Evolutionary conservation across 192 early-diverging fungal species (phyloP).

Genomic region (Spinellus fusiger): DNA sequence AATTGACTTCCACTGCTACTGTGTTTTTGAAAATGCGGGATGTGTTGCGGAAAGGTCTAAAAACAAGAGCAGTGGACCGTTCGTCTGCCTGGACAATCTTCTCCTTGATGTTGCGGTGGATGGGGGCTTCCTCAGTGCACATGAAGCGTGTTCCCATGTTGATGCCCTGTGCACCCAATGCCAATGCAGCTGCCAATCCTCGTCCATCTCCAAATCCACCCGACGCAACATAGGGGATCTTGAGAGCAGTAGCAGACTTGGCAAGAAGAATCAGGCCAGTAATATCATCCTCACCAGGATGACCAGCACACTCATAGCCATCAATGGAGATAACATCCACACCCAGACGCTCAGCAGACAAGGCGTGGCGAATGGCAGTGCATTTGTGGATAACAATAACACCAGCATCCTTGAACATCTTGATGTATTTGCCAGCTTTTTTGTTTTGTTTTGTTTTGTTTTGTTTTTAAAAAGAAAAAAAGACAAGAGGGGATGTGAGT

Average conservation of each 20-base stretch:
- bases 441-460: background rate
- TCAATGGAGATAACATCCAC: conserved; percentile 74
- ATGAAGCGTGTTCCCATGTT: conserved; percentile 89
- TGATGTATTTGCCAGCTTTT: conserved; percentile 59
- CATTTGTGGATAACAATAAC: conserved; percentile 77
- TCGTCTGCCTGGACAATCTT: conserved; percentile 65
- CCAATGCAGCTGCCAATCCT: conserved; percentile 62
- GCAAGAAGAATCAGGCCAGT: conserved; percentile 66
- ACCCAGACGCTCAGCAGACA: conserved; percentile 55
- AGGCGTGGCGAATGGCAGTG: conserved; percentile 69
- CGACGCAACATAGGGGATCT: conserved; percentile 71
- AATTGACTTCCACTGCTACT: conserved; percentile 62
- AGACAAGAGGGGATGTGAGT: background rate
- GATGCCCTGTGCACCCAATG: conserved; percentile 54
- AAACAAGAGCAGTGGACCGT: conserved; percentile 60
- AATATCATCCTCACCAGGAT: conserved; percentile 81
- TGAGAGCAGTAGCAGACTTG: conserved; percentile 59
- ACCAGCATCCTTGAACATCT: conserved; percentile 66
- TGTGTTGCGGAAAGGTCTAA: conserved; percentile 72
- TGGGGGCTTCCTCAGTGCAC: conserved; percentile 68
- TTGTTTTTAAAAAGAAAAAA: conserved; percentile 12
- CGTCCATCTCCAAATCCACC: conserved; percentile 75
- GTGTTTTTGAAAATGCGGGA: conserved; percentile 71
- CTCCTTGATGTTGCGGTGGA: conserved; percentile 72
- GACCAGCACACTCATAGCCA: conserved; percentile 82